Base-by-base conservation (phyloP, 495 filamentous ascomycete genomes). In the Penicillium psychrofluorescens region DNA sequence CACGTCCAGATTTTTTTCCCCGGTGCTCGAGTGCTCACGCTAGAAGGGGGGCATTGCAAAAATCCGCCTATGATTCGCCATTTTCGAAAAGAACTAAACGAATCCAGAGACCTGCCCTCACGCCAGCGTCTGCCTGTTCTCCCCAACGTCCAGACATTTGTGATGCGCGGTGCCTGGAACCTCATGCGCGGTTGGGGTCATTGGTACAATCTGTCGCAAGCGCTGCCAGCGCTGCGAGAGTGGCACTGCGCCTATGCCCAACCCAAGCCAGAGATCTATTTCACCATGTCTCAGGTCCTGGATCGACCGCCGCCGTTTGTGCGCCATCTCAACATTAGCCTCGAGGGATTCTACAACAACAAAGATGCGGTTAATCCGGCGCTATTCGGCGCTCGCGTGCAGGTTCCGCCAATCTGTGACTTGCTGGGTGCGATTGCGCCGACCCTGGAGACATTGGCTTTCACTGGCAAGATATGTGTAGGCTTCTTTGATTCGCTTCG, bases 121-220 rank as follows among this genome's bases (percentile, higher is more conserved):
- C 45, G 29, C 53, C 63, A 62, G 48, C 61, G 39, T 44, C 54
- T 83, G 7, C 55, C 66, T 2, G 36, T 43, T n/a, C 58, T 74
- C 4, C 68, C 70, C 4, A 56, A 67, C 10, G 69, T 81, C 22
- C 67, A 71, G 40, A 84, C 80, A 0, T 72, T 88, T 31, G 76
- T 86, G 40, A 78, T 82, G 63, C 84, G 82, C 51, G 83, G 83
- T 6, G 77, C 85, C 42, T 88, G 84, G 84, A 88, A 86, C 50
- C 71, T 88, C 29, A 81, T 86, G 55, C 72, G 83, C 38, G 67
- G 77, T n/a, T 58, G 73, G 10, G 67, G 72, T n/a, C 79, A 86
- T 62, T 86, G 82, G 58, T 61, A 70, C 42, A 68, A 64, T 45
- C 72, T 88, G 36, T 62, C 70, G 11, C 62, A 62, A 28, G 83